These are phyloP conservation scores for Aspergillus unguis DNA, from an alignment of 2,329 filamentous ascomycete genomes.

Conservation along the genomic window DNA sequence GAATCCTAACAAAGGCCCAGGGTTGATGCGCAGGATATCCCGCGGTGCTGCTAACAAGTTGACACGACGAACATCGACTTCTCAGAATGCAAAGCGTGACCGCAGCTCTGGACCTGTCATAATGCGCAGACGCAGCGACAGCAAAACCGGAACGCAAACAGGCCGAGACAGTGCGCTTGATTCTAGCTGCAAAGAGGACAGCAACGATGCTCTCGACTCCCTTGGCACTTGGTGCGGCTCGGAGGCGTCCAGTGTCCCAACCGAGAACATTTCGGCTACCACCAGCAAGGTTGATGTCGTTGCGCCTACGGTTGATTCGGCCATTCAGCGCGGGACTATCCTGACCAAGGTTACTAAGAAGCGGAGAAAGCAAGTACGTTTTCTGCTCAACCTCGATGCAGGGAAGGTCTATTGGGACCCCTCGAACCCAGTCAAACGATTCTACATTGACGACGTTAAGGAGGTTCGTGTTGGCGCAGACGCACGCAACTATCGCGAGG, in stretches of 20 bases:
- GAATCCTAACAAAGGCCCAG: slow-evolving; percentile 54
- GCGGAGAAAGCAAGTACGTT: slow-evolving; percentile 66
- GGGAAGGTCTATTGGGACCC: slow-evolving; percentile 88
- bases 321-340: slow-evolving; percentile 72
- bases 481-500: slow-evolving; percentile 83
- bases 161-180: slow-evolving; percentile 46
- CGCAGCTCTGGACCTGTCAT: slow-evolving; percentile 87
- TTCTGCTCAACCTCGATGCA: slow-evolving; percentile 76
- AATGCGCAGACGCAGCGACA: slow-evolving; percentile 82
- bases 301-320: slow-evolving; percentile 70
- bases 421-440: slow-evolving; percentile 71
- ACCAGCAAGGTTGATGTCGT: slow-evolving; percentile 37
- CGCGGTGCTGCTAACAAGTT: slow-evolving; percentile 71
- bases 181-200: slow-evolving; percentile 37
- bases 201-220: slow-evolving; percentile 47
- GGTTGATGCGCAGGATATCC: slow-evolving; percentile 79
- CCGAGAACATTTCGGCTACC: slow-evolving; percentile 33
- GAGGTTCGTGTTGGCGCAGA: slow-evolving; percentile 82
- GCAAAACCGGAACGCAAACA: slow-evolving; percentile 67
- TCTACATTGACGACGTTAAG: slow-evolving; percentile 93
- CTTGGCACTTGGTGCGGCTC: slow-evolving; percentile 42
- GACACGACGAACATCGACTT: slow-evolving; percentile 72
- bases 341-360: slow-evolving; percentile 86
- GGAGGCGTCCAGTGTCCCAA: slow-evolving; percentile 39
- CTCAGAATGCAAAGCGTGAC: slow-evolving; percentile 72